These are phyloP conservation scores for Chlamydomonas asymmetrica DNA, from an alignment of 139 green algal species.

Conservation along the genomic window DNA sequence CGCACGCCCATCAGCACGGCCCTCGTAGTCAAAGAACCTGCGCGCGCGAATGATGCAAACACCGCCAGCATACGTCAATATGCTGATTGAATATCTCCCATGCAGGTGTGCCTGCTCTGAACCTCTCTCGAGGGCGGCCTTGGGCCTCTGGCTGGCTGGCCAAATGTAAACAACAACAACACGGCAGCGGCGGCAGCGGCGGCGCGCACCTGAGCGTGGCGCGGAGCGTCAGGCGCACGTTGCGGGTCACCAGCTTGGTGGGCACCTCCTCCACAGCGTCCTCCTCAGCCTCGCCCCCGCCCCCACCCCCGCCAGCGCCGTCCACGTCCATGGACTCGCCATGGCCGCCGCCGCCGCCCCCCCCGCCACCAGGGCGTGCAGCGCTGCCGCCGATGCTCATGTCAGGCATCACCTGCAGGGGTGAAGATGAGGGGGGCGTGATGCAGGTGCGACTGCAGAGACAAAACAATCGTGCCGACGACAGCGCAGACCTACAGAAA, in stretches of 20 bases:
- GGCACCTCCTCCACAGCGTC: constrained; percentile 37
- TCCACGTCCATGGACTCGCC: constrained; percentile 19
- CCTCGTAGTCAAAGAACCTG: constrained; percentile 67
- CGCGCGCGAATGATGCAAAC: background rate
- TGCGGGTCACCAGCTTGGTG: constrained; percentile 65
- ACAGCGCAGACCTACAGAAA: too few relatives aligned
- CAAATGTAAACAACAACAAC: background rate
- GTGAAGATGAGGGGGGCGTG: too few relatives aligned
- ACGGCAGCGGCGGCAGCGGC: too few relatives aligned
- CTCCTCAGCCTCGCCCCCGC: constrained; percentile 1
- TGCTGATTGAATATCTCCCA: too few relatives aligned
- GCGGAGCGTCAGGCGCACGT: constrained; percentile 43
- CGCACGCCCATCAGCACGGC: constrained; percentile 58
- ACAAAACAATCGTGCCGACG: too few relatives aligned
- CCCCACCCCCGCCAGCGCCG: background rate
- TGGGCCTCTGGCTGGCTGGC: too few relatives aligned
- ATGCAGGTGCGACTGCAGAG: too few relatives aligned
- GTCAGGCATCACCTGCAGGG: too few relatives aligned
- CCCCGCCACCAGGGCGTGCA: too few relatives aligned
- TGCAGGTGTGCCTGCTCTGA: background rate
- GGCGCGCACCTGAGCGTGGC: constrained; percentile 60
- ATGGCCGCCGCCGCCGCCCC: background rate
- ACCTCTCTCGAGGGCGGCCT: too few relatives aligned
- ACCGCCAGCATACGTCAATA: too few relatives aligned
- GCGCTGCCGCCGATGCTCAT: too few relatives aligned